A percentile compares a stretch with the other conserved stretches of the same genome.
Conservation (phyloP, 31 red algal species). For the Bonnemaisonia californica region DNA sequence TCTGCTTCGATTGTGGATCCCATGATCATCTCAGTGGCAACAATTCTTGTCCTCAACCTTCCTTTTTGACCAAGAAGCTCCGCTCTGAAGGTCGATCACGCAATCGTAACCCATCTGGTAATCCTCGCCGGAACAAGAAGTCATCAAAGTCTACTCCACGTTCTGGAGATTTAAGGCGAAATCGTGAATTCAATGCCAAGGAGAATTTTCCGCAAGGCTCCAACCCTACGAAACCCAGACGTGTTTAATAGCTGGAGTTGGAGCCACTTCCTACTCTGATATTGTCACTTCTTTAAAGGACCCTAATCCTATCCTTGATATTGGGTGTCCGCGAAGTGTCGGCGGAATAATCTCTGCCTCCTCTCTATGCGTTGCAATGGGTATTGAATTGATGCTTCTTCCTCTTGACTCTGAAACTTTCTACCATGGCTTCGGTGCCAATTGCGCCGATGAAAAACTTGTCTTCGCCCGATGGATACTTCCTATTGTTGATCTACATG, state of each 20-base stretch:
- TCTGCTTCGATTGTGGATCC: too few relatives aligned
- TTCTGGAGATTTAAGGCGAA: too few relatives aligned
- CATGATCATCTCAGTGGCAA: too few relatives aligned
- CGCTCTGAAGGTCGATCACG: too few relatives aligned
- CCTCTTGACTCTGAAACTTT: constrained; percentile 8
- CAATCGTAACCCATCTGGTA: too few relatives aligned
- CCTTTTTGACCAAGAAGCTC: too few relatives aligned
- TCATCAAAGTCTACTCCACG: too few relatives aligned
- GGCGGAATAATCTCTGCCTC: too few relatives aligned
- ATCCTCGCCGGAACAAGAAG: too few relatives aligned
- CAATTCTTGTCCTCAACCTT: too few relatives aligned
- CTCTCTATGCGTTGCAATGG: background rate
- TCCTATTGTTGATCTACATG: background rate
- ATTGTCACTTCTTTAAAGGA: background rate
- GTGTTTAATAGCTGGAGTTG: background rate
- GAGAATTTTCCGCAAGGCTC: background rate
- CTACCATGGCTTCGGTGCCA: background rate
- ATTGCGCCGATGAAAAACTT: background rate
- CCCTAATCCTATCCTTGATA: constrained; percentile 1
- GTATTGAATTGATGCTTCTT: background rate
- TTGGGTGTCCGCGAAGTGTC: background rate
- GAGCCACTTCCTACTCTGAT: background rate
- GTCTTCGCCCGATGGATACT: background rate
- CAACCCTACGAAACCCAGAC: background rate
- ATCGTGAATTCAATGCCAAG: too few relatives aligned